Evolutionary conservation across 1,284 basidiomycete species (phyloP).

Genomic region (Peniophora sp.): DNA sequence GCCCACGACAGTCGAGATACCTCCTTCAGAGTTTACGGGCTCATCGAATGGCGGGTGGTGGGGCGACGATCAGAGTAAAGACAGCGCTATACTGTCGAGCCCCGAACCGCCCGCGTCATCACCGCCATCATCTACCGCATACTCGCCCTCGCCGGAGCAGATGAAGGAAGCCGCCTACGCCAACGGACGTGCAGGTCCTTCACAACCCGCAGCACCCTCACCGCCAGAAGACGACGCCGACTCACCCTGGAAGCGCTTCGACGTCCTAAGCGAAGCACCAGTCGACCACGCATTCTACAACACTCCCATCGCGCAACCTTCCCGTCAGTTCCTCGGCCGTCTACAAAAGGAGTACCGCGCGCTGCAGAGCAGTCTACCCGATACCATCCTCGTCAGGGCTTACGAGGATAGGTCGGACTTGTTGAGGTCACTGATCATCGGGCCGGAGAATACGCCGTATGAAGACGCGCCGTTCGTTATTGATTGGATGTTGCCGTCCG

Average conservation of each 20-base stretch:
- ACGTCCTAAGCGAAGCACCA: conserved; percentile 68
- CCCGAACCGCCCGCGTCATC: neutral
- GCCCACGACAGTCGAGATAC: conserved; percentile 6
- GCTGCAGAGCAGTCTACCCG: conserved; percentile 72
- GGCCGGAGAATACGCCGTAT: conserved; percentile 90
- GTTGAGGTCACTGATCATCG: conserved; percentile 83
- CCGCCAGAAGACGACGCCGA: conserved; percentile 17
- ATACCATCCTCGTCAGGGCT: conserved; percentile 64
- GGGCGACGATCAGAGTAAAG: conserved; percentile 1
- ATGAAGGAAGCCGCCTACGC: conserved; percentile 19
- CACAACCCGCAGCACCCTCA: conserved; percentile 8
- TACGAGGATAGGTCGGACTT: conserved; percentile 83
- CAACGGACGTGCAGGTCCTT: conserved; percentile 7
- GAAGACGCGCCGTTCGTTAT: conserved; percentile 92
- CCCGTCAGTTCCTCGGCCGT: conserved; percentile 67
- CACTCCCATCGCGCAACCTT: conserved; percentile 53
- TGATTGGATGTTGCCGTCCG: conserved; percentile 85
- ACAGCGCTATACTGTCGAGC: neutral
- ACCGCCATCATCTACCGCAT: conserved; percentile 8
- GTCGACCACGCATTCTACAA: conserved; percentile 73
- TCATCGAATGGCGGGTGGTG: conserved; percentile 6
- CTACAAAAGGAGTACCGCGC: conserved; percentile 80
- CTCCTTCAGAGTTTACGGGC: conserved; percentile 5
- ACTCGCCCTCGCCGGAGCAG: conserved; percentile 18
- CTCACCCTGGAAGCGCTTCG: conserved; percentile 67